These are phyloP conservation scores for Fremontodendron californicum DNA, from an alignment of 345 rosid genomes.

Conservation along the genomic window DNA sequence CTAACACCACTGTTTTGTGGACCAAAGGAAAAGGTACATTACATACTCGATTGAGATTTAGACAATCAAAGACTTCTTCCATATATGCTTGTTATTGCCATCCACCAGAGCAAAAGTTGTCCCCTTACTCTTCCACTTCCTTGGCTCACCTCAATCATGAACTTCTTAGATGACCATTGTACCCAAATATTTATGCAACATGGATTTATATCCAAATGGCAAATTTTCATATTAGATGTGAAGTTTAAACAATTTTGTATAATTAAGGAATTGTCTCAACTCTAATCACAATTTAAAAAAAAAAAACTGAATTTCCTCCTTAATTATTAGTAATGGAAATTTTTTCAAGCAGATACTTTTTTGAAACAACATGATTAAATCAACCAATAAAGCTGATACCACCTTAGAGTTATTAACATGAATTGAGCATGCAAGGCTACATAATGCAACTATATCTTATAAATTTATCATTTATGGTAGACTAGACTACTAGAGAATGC, in stretches of 20 bases:
- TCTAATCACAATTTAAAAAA: no score
- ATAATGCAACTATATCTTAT: neutral
- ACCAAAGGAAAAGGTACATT: neutral
- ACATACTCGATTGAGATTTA: neutral
- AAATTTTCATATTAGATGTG: neutral
- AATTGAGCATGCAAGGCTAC: neutral
- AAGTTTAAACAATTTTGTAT: neutral
- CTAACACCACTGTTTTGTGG: neutral
- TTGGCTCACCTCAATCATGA: conserved; percentile 1
- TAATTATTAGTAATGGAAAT: no score
- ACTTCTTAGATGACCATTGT: neutral
- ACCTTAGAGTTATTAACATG: neutral
- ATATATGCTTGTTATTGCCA: neutral
- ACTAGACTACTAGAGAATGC: no score
- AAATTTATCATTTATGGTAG: neutral
- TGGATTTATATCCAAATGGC: neutral
- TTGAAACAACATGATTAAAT: neutral
- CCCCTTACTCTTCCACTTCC: conserved; percentile 33
- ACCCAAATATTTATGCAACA: neutral
- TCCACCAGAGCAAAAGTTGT: conserved; percentile 14
- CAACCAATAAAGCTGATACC: neutral
- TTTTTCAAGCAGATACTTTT: neutral
- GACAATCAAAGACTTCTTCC: neutral
- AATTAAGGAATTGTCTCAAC: neutral
- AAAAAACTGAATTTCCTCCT: no score